Evolutionary conservation across 345 rosid genomes (phyloP), one percentile per base, ranked within the genome.

Genomic region (Salix dunnii): DNA sequence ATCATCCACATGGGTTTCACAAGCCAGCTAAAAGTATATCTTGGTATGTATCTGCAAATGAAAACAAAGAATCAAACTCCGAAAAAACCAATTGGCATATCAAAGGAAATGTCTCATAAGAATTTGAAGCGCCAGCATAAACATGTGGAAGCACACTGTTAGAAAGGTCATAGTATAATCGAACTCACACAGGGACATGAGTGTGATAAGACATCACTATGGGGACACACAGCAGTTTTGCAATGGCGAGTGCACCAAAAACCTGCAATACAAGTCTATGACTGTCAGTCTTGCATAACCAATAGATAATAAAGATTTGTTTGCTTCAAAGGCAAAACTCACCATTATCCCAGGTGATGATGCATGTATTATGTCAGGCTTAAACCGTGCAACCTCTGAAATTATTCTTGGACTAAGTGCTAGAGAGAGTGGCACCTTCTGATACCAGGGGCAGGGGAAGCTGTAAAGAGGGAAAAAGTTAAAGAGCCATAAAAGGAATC

Each of bases 351-450:
- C 99, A 31, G 99, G 99, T 66, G 99, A 96, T 27, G 98, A 91
- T 80, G 99, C 98, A 78, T 96, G 99, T 65, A 96, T 96, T n/a
- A 96, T 96, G 82, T 96, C 99, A 58, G 99, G 99, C 86, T 96
- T 96, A 82, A 96, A 96, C 74, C 85, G 82, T 23, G 99, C 98
- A 82, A 96, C 92, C 85, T 91, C 98, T 43, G 97, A 93, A 77
- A 96, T 91, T 84, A 96, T 96, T 86, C 99, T 90, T 9, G 99
- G 99, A 86, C 98, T 93, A 70, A 93, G 96, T 49, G 99, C 99
- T 60, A 96, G 84, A 10, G 99, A 96, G 70, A 96, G 96, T 13
- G 96, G 98, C 73, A 96, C 98, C 78, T 96, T 96, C 81, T 93
- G 93, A 86, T 96, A 96, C 83, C 83, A 96, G 53, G 99, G 99